A percentile compares a stretch with the other conserved stretches of the same genome.
Evolutionary conservation across 805 yeast species (phyloP).

Genomic region (Wickerhamiella kazuoi): DNA sequence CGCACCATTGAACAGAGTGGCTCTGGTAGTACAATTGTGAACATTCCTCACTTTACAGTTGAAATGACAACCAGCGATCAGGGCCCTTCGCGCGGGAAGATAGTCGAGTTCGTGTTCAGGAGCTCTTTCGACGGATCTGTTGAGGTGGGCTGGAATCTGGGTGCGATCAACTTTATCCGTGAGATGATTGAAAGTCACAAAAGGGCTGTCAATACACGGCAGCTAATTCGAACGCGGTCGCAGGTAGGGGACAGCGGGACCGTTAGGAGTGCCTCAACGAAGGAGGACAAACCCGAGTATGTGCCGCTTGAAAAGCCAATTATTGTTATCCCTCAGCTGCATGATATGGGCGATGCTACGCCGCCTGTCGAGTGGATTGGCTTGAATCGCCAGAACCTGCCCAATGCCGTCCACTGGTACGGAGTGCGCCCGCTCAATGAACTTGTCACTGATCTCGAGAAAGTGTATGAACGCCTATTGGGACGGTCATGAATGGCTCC

Average conservation of each 20-base stretch:
- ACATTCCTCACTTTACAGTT: slow-evolving; percentile 58
- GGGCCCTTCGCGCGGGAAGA: slow-evolving; percentile 24
- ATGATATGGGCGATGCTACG: slow-evolving; percentile 89
- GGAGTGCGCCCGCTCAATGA: slow-evolving; percentile 59
- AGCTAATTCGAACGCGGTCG: not conserved
- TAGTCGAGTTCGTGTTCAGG: slow-evolving; percentile 48
- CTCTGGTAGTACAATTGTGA: slow-evolving; percentile 62
- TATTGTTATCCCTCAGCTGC: slow-evolving; percentile 76
- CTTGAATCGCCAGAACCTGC: slow-evolving; percentile 68
- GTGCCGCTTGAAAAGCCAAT: slow-evolving; percentile 54
- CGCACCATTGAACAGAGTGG: slow-evolving; percentile 35
- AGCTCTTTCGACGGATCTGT: slow-evolving; percentile 78
- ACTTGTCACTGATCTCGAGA: slow-evolving; percentile 48
- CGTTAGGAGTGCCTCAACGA: not conserved
- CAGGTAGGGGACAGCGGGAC: not conserved
- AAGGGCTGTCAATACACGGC: slow-evolving; percentile 11
- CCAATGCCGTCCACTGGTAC: slow-evolving; percentile 69
- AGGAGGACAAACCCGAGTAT: slow-evolving; percentile 22
- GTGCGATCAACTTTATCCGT: slow-evolving; percentile 72
- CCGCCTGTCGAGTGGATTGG: slow-evolving; percentile 99
- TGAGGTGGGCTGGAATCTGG: slow-evolving; percentile 85
- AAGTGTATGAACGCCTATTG: slow-evolving; percentile 8
- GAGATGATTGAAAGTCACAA: slow-evolving; percentile 80
- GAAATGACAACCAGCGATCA: slow-evolving; percentile 61
- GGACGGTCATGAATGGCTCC: slow-evolving; percentile 1